Base-by-base conservation (phyloP, 768 basidiomycete species). In the Floccularia luteovirens region DNA sequence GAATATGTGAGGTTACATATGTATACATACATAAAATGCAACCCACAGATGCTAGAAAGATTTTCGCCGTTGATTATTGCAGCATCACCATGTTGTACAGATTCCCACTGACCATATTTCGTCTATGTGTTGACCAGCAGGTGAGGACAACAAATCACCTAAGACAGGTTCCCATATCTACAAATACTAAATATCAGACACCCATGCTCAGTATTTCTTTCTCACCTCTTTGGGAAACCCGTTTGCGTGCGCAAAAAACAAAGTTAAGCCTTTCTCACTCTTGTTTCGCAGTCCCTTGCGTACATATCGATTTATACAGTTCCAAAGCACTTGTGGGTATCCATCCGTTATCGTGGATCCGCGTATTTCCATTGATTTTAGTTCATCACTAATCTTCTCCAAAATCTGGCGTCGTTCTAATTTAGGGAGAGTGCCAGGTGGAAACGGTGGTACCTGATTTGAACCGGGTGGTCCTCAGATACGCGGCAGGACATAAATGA, bases 161-260 rank as follows among this genome's bases (percentile, higher is more conserved):
- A 94, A 45, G 13, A 72, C 69, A 0, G 86, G 77, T 53, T 93
- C 88, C 81, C 85, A 94, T 6, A 74, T 84, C 89, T 93, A 49
- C 17, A 32, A 33, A 39, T 23, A 33, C 40, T 33, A 10, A 22
- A 35, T 17, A 34, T 33, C 19, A 17, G 32, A 27, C 6, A 25
- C 30, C 7, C 36, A 27, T 4, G 7, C 19, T n/a, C 19, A 17
- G 24, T 8, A 16, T 21, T 31, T n/a, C n/a, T 16, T 20, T 46
- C 74, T 35, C 39, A 79, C 87, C 77, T 93, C 90, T 56, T 92
- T 93, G 34, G 75, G 77, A 49, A 93, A 83, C 1, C 92, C 90
- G 57, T 89, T 93, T 2, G 88, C 89, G 55, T 93, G 91, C 3
- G 77, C 75, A 34, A 87, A 65, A 46, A 92, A 73, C 38, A 93